phyloP scores from a whole-genome alignment of 2,329 filamentous ascomycete genomes.

The Penicillium hordei region DNA sequence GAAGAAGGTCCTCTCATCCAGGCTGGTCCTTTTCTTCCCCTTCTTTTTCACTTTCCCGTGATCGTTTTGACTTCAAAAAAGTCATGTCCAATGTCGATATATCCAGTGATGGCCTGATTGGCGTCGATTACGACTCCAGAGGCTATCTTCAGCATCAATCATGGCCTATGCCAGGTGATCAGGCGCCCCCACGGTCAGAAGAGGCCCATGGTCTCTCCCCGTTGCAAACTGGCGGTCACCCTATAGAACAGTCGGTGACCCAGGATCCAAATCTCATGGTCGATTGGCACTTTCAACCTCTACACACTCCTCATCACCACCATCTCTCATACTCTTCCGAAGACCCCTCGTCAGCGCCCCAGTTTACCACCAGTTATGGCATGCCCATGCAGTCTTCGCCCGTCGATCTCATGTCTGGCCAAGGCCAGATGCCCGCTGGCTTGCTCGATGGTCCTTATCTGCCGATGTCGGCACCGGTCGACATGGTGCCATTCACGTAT shows the following conservation, averaged over 20 bases:
- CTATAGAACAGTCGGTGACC: slow-evolving; percentile 45
- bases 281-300: slow-evolving; percentile 48
- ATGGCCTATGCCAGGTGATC: slow-evolving; percentile 47
- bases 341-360: slow-evolving; percentile 53
- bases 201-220: slow-evolving; percentile 44
- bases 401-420: slow-evolving; percentile 59
- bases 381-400: slow-evolving; percentile 47
- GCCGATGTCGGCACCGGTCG: slow-evolving; percentile 56
- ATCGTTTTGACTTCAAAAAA: slow-evolving; percentile 32
- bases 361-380: slow-evolving; percentile 58
- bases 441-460: slow-evolving; percentile 65
- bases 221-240: slow-evolving; percentile 46
- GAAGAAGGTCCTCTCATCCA: slow-evolving; percentile 33
- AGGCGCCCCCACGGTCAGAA: slow-evolving; percentile 39
- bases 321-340: slow-evolving; percentile 47
- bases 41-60: slow-evolving; percentile 31
- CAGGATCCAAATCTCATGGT: slow-evolving; percentile 47
- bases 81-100: slow-evolving; percentile 49
- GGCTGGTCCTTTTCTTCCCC: slow-evolving; percentile 30
- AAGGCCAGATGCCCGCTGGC: slow-evolving; percentile 61
- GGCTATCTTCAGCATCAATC: slow-evolving; percentile 43
- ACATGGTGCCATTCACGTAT: slow-evolving; percentile 69
- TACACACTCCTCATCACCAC: slow-evolving; percentile 35
- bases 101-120: slow-evolving; percentile 46
- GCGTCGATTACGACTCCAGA: slow-evolving; percentile 51